These are phyloP conservation scores for Clonostachys solani DNA, from an alignment of 2,329 filamentous ascomycete genomes.

Conservation along the genomic window DNA sequence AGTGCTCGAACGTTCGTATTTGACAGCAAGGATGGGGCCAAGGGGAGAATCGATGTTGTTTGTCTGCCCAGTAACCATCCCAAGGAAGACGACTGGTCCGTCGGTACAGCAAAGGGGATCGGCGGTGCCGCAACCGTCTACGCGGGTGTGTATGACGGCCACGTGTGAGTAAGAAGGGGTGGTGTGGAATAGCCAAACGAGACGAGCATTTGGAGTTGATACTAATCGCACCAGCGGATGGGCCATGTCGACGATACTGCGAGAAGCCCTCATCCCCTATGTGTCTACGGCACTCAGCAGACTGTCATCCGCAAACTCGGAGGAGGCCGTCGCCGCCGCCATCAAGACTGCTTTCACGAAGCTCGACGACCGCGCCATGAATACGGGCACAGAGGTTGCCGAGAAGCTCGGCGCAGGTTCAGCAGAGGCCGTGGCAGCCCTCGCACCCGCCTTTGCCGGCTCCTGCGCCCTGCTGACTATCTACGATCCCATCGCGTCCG, in stretches of 20 bases:
- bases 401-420: slow-evolving; percentile 17
- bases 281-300: slow-evolving; percentile 28
- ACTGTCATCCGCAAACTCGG: slow-evolving; percentile 24
- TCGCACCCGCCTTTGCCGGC: slow-evolving; percentile 37
- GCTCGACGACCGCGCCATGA: slow-evolving; percentile 52
- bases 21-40: slow-evolving; percentile 10
- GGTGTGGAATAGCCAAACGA: neutral
- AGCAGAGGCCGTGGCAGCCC: slow-evolving; percentile 16
- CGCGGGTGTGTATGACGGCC: slow-evolving; percentile 42
- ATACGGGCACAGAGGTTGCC: slow-evolving; percentile 22
- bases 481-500: slow-evolving; percentile 49
- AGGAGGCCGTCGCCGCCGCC: slow-evolving; percentile 43
- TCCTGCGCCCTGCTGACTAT: slow-evolving; percentile 62
- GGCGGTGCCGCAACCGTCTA: slow-evolving; percentile 17
- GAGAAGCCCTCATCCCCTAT: slow-evolving; percentile 32
- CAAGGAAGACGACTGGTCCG: slow-evolving; percentile 27
- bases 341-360: slow-evolving; percentile 55
- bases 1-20: slow-evolving; percentile 22
- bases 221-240: slow-evolving; percentile 23
- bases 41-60: slow-evolving; percentile 24
- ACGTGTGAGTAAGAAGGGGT: slow-evolving; percentile 28
- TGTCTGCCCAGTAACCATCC: slow-evolving; percentile 26
- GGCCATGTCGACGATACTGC: slow-evolving; percentile 33
- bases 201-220: neutral
- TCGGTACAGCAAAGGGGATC: slow-evolving; percentile 21